Evolutionary conservation across 495 filamentous ascomycete species (phyloP).

Genomic region (Tirmania nivea): DNA sequence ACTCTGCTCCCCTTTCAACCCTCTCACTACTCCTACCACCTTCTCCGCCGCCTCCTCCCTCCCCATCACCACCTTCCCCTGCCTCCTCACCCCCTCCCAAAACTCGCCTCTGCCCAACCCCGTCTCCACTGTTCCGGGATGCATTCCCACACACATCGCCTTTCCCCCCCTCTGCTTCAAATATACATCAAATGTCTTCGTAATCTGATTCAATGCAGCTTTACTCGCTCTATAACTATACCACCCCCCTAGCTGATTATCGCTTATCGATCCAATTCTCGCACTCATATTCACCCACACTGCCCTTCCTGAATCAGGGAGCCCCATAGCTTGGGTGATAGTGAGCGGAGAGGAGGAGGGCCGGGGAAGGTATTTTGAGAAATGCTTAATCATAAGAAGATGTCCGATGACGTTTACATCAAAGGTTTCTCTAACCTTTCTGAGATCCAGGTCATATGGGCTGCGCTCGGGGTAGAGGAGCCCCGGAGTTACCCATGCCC

Average conservation of each 20-base stretch:
- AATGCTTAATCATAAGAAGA: conserved; percentile 52
- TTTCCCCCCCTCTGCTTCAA: conserved; percentile 31
- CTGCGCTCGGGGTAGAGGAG: conserved; percentile 56
- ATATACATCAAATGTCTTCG: conserved; percentile 53
- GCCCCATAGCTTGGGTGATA: background rate
- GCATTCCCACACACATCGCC: conserved; percentile 46
- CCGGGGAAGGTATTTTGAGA: conserved; percentile 40
- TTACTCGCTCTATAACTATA: conserved; percentile 60
- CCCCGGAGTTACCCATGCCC: conserved; percentile 49
- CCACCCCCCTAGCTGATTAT: conserved; percentile 50
- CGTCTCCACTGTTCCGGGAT: conserved; percentile 67
- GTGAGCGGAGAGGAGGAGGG: background rate
- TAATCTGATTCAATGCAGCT: conserved; percentile 44
- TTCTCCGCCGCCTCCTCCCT: conserved; percentile 21
- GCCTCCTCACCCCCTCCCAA: conserved; percentile 32
- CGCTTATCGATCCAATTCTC: conserved; percentile 49
- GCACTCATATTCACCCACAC: conserved; percentile 37
- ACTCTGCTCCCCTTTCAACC: conserved; percentile 25
- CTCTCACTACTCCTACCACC: conserved; percentile 23
- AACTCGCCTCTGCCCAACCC: conserved; percentile 43
- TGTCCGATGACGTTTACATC: conserved; percentile 51
- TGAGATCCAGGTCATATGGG: conserved; percentile 36
- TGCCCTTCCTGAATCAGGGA: background rate
- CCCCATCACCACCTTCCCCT: conserved; percentile 13
- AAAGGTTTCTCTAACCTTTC: conserved; percentile 36